phyloP scores from a whole-genome alignment of 306 rosid species.

The Benincasa hispida region DNA sequence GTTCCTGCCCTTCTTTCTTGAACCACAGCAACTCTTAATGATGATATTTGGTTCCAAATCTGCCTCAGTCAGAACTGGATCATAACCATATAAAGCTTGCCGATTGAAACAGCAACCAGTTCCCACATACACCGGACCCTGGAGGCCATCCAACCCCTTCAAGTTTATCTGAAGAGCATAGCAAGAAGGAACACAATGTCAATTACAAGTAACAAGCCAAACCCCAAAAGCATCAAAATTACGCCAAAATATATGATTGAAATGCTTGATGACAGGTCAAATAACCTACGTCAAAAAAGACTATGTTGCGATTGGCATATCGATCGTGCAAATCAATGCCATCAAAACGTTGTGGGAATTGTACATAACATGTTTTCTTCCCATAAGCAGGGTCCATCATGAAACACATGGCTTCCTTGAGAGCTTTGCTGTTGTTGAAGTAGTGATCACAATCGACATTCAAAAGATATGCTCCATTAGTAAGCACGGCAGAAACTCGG shows the following conservation, averaged over 20 bases:
- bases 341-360: conserved; percentile 96
- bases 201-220: background rate
- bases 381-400: conserved; percentile 95
- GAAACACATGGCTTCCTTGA: conserved; percentile 99
- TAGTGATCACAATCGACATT: conserved; percentile 99
- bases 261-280: background rate
- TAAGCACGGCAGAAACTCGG: conserved; percentile 96
- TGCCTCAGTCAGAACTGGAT: conserved; percentile 84
- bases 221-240: background rate
- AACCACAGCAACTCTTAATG: conserved; percentile 93
- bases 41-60: conserved; percentile 88
- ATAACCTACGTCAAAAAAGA: conserved; percentile 85
- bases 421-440: conserved; percentile 94
- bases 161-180: conserved; percentile 59
- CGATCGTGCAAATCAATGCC: conserved; percentile 98
- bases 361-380: conserved; percentile 94
- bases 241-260: conserved; percentile 1
- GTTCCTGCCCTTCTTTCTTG: conserved; percentile 78
- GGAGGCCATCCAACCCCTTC: conserved; percentile 96
- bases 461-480: conserved; percentile 93
- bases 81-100: conserved; percentile 95
- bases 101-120: conserved; percentile 99
- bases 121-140: conserved; percentile 99
- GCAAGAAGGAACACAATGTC: background rate
- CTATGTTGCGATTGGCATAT: conserved; percentile 98